A percentile compares a stretch with the other conserved stretches of the same genome.
Conservation (phyloP, 2,329 filamentous ascomycete genomes). For the Alternaria viburni region DNA sequence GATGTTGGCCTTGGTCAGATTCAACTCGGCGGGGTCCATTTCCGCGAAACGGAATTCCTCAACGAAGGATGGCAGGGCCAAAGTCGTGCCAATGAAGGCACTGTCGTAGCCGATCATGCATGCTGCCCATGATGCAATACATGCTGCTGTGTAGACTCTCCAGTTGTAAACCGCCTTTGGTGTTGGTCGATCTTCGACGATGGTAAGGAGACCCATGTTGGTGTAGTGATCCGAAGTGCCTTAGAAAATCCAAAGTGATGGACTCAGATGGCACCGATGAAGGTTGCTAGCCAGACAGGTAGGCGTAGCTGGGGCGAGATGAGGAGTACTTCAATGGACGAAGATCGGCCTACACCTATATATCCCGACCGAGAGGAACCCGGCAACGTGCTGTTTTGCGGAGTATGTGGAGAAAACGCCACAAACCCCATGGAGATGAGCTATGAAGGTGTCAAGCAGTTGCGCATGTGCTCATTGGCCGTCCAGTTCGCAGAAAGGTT, state of each 20-base stretch:
- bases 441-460: not conserved
- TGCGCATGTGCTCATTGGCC: constrained; percentile 1
- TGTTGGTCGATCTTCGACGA: constrained; percentile 56
- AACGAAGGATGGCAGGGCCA: constrained; percentile 72
- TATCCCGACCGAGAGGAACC: constrained; percentile 8
- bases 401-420: constrained; percentile 29
- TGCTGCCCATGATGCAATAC: constrained; percentile 62
- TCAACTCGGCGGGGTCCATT: constrained; percentile 57
- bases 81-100: constrained; percentile 77
- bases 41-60: constrained; percentile 69
- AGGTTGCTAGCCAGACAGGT: constrained; percentile 2
- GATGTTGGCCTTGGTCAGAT: constrained; percentile 74
- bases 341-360: constrained; percentile 14
- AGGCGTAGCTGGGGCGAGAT: not conserved
- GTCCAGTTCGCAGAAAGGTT: not conserved
- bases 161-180: constrained; percentile 66
- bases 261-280: not conserved
- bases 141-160: constrained; percentile 62
- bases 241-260: not conserved
- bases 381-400: constrained; percentile 9
- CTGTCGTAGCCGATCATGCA: constrained; percentile 71
- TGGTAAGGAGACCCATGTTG: constrained; percentile 44
- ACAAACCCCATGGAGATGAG: constrained; percentile 24
- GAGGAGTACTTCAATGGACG: not conserved
- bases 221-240: not conserved